Base-by-base conservation (phyloP, 2,329 filamentous ascomycete species). In the Aspergillus candidus region DNA sequence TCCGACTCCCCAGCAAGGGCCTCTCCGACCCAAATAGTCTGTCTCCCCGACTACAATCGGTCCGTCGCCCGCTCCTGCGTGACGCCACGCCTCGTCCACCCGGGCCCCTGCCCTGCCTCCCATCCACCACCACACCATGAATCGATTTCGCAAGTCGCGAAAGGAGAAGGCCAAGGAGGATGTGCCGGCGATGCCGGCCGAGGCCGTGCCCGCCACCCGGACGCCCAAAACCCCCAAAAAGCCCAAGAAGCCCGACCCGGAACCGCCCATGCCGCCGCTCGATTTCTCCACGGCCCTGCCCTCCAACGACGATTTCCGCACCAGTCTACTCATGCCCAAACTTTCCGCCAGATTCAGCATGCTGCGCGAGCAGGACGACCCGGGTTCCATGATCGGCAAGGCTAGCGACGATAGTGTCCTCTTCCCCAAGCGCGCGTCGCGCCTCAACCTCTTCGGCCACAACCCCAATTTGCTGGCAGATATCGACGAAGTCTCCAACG, bases 291-390 rank as follows among this genome's bases (percentile, higher is more conserved):
- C 73, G 11, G 90, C 82, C 1, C 73, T 98, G 2, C 93, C 93
- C 1, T 76, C 89, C 0, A 83, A 73, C 37, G 88, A 97, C 66
- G 84, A 97, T 60, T 97, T 98, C 67, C 82, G 93, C 45, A 98
- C 93, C 3, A 97, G 93, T 73, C 72, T 98, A 46, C 75, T 98
- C 50, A 94, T 98, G 91, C 90, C 88, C 0, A 91, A 90, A 34
- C 76, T 98, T 4, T 97, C 91, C 0, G 88, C 90, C 11, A 83
- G 93, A 6, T 98, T 98, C 66, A 97, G 91, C 55, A 97, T 97
- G 91, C 73, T 97, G 29, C 77, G 88, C 58, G 91, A 96, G 66
- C 91, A 96, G 64, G 90, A 96, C 63, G 89, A 96, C 58, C 91
- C 91, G 1, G 84, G 74, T 50, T 91, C 88, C 2, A 86, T 89